Evolutionary conservation across 2,329 filamentous ascomycete species (phyloP).

Genomic region (Chaetomium olivaceum): DNA sequence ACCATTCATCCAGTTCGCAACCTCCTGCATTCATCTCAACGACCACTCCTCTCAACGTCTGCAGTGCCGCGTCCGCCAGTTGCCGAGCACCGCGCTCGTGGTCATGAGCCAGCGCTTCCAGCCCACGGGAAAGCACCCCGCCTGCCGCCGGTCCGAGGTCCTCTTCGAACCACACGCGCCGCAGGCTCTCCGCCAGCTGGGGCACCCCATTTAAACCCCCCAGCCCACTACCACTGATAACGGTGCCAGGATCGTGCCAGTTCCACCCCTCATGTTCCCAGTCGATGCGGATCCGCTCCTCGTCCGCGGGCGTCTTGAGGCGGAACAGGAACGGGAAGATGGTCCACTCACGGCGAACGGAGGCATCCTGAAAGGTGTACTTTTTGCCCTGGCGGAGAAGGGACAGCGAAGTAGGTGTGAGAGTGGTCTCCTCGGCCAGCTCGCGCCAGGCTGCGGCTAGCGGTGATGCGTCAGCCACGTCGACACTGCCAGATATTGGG

Average conservation of each 20-base stretch:
- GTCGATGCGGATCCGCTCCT: conserved; percentile 54
- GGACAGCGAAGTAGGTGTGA: conserved; percentile 49
- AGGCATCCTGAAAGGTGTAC: conserved; percentile 57
- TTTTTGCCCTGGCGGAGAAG: conserved; percentile 59
- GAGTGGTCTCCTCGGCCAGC: conserved; percentile 61
- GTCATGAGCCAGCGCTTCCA: conserved; percentile 55
- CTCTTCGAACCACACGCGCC: conserved; percentile 60
- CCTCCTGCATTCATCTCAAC: conserved; percentile 35
- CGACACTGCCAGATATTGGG: conserved; percentile 63
- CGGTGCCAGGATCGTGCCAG: conserved; percentile 56
- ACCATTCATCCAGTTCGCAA: conserved; percentile 47
- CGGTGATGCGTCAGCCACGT: conserved; percentile 53
- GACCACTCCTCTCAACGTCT: conserved; percentile 50
- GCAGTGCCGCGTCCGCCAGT: conserved; percentile 56
- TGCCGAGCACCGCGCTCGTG: conserved; percentile 61
- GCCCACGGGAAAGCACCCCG: conserved; percentile 46
- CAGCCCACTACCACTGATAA: conserved; percentile 50
- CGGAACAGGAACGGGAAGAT: conserved; percentile 63
- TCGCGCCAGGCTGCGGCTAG: conserved; percentile 62
- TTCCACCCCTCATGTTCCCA: conserved; percentile 63
- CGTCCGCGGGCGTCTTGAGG: conserved; percentile 44
- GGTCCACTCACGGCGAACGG: conserved; percentile 59
- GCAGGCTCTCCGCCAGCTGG: conserved; percentile 56
- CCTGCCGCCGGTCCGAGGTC: conserved; percentile 51
- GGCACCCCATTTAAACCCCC: conserved; percentile 54